These are phyloP conservation scores for Pythium aquatile DNA, from an alignment of 352 stramenopile genomes.

Conservation along the genomic window DNA sequence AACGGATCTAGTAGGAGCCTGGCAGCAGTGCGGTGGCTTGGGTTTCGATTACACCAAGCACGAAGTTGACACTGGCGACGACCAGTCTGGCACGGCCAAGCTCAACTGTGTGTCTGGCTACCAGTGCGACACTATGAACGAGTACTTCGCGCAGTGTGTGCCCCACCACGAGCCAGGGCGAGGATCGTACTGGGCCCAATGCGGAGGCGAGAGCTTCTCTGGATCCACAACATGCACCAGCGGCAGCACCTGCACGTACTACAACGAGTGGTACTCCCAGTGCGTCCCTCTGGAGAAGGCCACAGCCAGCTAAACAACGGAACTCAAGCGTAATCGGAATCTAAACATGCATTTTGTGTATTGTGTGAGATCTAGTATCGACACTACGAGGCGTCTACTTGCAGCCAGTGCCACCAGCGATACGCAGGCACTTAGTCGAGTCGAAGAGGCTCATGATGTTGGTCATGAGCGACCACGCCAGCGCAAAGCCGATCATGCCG, in stretches of 20 bases:
- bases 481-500: conserved; percentile 16
- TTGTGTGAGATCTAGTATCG: not conserved
- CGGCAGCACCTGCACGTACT: not conserved
- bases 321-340: not conserved
- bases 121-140: not conserved
- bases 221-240: not conserved
- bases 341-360: not conserved
- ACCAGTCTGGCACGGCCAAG: not conserved
- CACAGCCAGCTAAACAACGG: no score
- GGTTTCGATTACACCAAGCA: not conserved
- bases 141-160: not conserved
- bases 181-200: not conserved
- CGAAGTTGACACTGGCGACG: no score
- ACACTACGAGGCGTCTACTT: not conserved
- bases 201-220: not conserved
- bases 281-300: not conserved
- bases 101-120: not conserved
- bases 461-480: conserved; percentile 30
- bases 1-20: not conserved
- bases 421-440: conserved; percentile 27
- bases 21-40: not conserved
- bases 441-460: conserved; percentile 30
- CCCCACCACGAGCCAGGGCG: not conserved
- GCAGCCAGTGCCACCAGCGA: conserved; percentile 30
- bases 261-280: not conserved